phyloP scores from a whole-genome alignment of 345 rosid genomes.

The Acer campestre region DNA sequence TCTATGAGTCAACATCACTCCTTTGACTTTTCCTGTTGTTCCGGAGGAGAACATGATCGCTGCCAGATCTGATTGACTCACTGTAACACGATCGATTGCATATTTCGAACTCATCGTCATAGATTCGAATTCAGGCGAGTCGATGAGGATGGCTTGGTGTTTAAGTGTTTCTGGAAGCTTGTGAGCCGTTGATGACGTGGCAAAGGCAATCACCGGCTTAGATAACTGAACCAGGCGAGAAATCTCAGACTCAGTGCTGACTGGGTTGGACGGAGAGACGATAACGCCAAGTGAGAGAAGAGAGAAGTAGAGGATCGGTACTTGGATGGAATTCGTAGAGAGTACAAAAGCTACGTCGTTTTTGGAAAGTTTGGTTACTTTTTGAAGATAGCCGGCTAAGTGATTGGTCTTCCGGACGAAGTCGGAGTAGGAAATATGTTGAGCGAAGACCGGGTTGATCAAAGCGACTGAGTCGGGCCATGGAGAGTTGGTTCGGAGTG shows the following conservation, averaged over 20 bases:
- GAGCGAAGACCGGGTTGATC: background rate
- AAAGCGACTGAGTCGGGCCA: slow-evolving; percentile 6
- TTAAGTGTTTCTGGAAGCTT: slow-evolving; percentile 23
- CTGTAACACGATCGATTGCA: background rate
- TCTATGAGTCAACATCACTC: slow-evolving; percentile 43
- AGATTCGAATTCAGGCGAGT: slow-evolving; percentile 34
- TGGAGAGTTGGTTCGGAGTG: slow-evolving; percentile 19
- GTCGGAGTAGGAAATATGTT: background rate
- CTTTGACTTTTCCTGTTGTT: slow-evolving; percentile 42
- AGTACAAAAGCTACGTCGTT: slow-evolving; percentile 33
- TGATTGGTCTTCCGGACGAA: background rate
- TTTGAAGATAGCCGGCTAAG: slow-evolving; percentile 9
- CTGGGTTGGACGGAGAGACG: slow-evolving; percentile 34
- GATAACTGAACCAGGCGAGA: slow-evolving; percentile 22
- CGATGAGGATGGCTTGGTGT: slow-evolving; percentile 20
- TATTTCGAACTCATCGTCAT: background rate
- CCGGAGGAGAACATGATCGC: slow-evolving; percentile 45
- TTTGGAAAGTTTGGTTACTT: slow-evolving; percentile 22
- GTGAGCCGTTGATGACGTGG: slow-evolving; percentile 25
- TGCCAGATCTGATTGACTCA: slow-evolving; percentile 34
- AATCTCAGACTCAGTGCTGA: slow-evolving; percentile 24
- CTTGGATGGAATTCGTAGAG: slow-evolving; percentile 21
- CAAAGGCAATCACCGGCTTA: slow-evolving; percentile 32
- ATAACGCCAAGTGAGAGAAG: slow-evolving; percentile 36
- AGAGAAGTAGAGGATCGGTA: slow-evolving; percentile 34